A percentile compares a stretch with the other conserved stretches of the same genome.
These are phyloP conservation scores for Eucalyptus melliodora DNA, from an alignment of 345 rosid genomes.

Conservation along the genomic window DNA sequence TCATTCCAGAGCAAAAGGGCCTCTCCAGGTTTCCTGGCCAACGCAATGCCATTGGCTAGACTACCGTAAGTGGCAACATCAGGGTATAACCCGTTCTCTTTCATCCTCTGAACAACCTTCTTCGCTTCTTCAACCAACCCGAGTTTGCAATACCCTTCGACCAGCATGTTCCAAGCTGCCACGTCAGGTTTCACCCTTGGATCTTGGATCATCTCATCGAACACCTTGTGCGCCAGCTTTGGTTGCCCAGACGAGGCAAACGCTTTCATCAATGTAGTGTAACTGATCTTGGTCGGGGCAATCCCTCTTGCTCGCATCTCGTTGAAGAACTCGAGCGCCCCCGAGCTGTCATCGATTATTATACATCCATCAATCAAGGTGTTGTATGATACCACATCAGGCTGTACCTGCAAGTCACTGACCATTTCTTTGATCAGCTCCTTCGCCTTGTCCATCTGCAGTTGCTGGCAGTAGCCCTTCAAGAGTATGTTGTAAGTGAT, in stretches of 20 bases:
- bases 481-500: conserved; percentile 84
- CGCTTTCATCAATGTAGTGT: conserved; percentile 96
- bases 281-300: conserved; percentile 80
- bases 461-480: conserved; percentile 80
- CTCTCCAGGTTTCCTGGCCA: conserved; percentile 95
- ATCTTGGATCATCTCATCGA: conserved; percentile 80
- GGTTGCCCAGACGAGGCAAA: conserved; percentile 86
- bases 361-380: conserved; percentile 87
- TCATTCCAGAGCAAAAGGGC: conserved; percentile 93
- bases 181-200: conserved; percentile 72
- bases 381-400: conserved; percentile 85
- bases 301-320: conserved; percentile 78
- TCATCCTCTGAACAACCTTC: conserved; percentile 54
- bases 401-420: conserved; percentile 41
- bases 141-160: conserved; percentile 69
- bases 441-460: conserved; percentile 65
- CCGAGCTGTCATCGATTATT: conserved; percentile 73
- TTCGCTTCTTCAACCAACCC: conserved; percentile 82
- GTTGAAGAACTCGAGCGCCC: conserved; percentile 70
- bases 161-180: conserved; percentile 89
- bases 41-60: conserved; percentile 63
- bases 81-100: conserved; percentile 57
- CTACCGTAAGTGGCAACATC: conserved; percentile 83
- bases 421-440: conserved; percentile 67
- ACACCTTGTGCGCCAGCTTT: conserved; percentile 73